Evolutionary conservation across 345 rosid genomes (phyloP), one percentile per base, ranked within the genome.

Genomic region (Clausena lansium): DNA sequence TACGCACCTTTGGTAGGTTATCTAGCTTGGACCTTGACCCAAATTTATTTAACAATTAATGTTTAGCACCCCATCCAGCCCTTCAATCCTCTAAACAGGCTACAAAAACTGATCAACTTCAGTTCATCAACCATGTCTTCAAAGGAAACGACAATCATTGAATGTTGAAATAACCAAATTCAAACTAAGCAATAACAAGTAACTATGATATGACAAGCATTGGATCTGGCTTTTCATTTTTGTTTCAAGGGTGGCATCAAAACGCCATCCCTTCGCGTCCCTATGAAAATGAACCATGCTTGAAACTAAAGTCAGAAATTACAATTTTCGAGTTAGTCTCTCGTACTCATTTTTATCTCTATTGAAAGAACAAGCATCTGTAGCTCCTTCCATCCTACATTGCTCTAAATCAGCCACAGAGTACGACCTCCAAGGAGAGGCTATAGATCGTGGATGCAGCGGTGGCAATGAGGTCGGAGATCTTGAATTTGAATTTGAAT

Each of bases 401-500:
- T 84, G 88, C 35, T 86, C 94, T 20, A 92, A 75, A 82, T 92
- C 97, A 67, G 86, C 93, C 66, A 87, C 78, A 0, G 93, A 89
- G 72, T 81, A 85, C 1, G 97, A 92, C 50, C 91, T 80, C 91
- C 93, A 85, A 4, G 87, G 81, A 22, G 89, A 86, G 65, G 78
- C 66, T 17, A 36, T 55, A 32, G 71, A 65, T 20, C 66, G 76
- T 70, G 71, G 79, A 75, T 88, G 87, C 82, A 90, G 66, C 0
- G 99, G 99, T 17, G 99, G 99, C 54, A 90, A 87, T 14, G 83
- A 80, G 4, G 88, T 84, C 2, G 92, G 88, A 58, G 92, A 88
- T 76, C 84, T 86, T 0, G 35, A 33, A 33, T 33, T 8, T 3
- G 47, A 0, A 10, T 41, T 41, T 10, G 47, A 41, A 41, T 41